Percentiles rank a stretch among this genome's conserved stretches.
phyloP scores from a whole-genome alignment of 2,329 filamentous ascomycete genomes.

The Epichloe baconii region DNA sequence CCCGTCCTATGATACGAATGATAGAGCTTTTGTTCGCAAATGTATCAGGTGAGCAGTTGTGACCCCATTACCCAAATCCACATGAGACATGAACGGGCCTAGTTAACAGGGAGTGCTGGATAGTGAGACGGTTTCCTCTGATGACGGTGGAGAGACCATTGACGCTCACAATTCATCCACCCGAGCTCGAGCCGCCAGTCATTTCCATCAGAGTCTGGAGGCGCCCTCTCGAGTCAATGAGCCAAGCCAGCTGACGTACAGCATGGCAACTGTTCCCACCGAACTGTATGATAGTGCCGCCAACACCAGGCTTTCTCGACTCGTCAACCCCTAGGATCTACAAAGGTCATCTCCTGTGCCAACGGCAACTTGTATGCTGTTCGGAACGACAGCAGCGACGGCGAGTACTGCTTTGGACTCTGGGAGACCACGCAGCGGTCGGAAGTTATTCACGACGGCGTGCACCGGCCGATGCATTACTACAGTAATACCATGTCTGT shows the following conservation, averaged over 20 bases:
- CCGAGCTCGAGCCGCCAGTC: no score
- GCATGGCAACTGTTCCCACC: neutral
- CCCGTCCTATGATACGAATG: slow-evolving; percentile 12
- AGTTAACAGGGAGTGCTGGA: neutral
- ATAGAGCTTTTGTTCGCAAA: slow-evolving; percentile 8
- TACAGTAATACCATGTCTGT: slow-evolving; percentile 19
- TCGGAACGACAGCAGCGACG: slow-evolving; percentile 8
- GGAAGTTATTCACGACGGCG: slow-evolving; percentile 12
- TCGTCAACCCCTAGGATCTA: slow-evolving; percentile 10
- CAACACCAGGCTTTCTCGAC: slow-evolving; percentile 11
- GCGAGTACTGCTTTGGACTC: slow-evolving; percentile 10
- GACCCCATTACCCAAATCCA: no score
- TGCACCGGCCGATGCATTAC: slow-evolving; percentile 18
- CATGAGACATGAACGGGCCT: neutral
- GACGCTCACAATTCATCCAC: neutral
- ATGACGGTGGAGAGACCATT: neutral
- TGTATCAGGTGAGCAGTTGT: slow-evolving; percentile 13
- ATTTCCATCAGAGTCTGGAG: neutral
- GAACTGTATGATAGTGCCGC: slow-evolving; percentile 10
- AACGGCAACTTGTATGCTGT: slow-evolving; percentile 22
- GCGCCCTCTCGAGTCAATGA: no score
- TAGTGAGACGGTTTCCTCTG: neutral
- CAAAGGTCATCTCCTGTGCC: slow-evolving; percentile 18
- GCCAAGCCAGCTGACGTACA: slow-evolving; percentile 1
- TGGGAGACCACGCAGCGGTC: slow-evolving; percentile 11